These are phyloP conservation scores for Candida railenensis DNA, from an alignment of 805 yeast genomes.

Conservation along the genomic window DNA sequence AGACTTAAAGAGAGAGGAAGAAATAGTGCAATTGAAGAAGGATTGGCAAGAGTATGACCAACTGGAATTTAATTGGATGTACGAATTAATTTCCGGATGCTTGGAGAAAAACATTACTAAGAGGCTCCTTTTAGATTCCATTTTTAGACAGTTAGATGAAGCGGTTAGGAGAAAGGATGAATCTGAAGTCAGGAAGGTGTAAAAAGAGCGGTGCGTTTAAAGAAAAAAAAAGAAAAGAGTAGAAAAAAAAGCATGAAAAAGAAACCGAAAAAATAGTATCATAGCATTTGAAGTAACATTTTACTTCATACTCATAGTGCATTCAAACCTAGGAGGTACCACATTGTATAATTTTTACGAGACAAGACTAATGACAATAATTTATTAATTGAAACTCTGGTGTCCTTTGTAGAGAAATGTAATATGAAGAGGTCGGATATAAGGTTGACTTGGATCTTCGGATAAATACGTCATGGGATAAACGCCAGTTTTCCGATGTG, in stretches of 20 bases:
- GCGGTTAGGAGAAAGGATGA: neutral
- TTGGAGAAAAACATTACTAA: conserved; percentile 49
- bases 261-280: neutral
- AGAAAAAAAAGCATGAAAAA: neutral
- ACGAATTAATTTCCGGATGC: conserved; percentile 50
- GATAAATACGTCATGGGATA: no score
- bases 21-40: conserved; percentile 13
- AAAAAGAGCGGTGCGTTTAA: neutral
- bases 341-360: no score
- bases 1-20: conserved; percentile 16
- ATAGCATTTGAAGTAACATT: no score
- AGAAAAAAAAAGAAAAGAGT: neutral
- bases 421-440: no score
- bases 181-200: no score
- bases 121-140: conserved; percentile 49
- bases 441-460: no score
- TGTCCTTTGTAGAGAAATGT: no score
- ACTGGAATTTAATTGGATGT: conserved; percentile 25
- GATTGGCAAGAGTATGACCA: conserved; percentile 18
- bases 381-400: no score
- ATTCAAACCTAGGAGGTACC: no score
- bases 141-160: conserved; percentile 13
- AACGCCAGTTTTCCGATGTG: no score
- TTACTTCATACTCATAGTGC: no score
- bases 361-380: no score